Conservation (phyloP, 1,284 basidiomycete genomes). For the Xanthoconium separans region DNA sequence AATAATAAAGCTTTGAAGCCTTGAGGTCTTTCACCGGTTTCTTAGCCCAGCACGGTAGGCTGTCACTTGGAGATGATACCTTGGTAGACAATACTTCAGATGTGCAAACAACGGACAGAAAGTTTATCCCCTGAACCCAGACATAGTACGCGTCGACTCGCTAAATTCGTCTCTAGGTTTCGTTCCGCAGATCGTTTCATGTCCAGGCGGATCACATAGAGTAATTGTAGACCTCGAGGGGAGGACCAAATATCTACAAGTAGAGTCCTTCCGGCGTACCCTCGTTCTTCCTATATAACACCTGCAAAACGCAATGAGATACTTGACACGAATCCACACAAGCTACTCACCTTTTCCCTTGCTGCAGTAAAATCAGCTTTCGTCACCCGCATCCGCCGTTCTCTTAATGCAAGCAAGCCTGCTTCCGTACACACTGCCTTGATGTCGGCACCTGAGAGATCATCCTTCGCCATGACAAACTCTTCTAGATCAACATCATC, state of each 20-base stretch:
- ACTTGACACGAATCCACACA: conserved; percentile 9
- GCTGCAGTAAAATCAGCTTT: conserved; percentile 89
- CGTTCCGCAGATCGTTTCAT: not conserved
- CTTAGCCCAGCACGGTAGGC: not conserved
- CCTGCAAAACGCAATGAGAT: conserved; percentile 42
- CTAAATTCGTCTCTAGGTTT: no score
- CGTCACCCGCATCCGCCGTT: conserved; percentile 95
- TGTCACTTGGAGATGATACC: not conserved
- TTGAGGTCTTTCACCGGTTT: not conserved
- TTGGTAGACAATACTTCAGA: not conserved
- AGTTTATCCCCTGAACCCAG: no score
- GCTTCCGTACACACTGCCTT: conserved; percentile 98
- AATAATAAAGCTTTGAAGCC: not conserved
- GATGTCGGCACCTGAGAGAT: conserved; percentile 96
- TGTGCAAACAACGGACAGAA: not conserved
- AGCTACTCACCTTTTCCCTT: conserved; percentile 74
- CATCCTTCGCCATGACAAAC: conserved; percentile 95
- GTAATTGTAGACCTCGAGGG: conserved; percentile 2
- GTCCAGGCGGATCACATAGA: not conserved
- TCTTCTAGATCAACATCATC: conserved; percentile 97
- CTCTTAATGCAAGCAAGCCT: conserved; percentile 90
- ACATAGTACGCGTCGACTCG: no score
- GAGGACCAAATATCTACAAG: conserved; percentile 43
- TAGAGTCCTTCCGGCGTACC: conserved; percentile 86
- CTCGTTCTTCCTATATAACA: conserved; percentile 91